These are phyloP conservation scores for Pestalotiopsis sp. DNA, from an alignment of 2,329 filamentous ascomycete genomes.

Conservation along the genomic window DNA sequence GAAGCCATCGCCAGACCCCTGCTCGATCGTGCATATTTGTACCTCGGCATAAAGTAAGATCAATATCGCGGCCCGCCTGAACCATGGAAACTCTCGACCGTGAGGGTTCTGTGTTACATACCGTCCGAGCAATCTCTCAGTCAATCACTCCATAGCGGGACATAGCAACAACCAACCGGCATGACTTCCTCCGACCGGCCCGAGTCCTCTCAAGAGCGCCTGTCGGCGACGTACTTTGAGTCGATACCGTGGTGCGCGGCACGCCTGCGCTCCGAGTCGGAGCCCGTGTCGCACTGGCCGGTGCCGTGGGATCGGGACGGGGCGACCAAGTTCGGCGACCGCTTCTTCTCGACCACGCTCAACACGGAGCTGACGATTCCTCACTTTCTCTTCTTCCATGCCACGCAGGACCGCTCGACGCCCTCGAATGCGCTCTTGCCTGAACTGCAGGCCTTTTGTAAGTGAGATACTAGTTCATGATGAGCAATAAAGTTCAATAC, in stretches of 20 bases:
- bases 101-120: too few species aligned
- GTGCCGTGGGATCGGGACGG: not conserved
- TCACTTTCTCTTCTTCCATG: not conserved
- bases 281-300: not conserved
- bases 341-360: slow-evolving; percentile 11
- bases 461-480: not conserved
- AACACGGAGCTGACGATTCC: slow-evolving; percentile 12
- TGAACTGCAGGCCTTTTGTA: not conserved
- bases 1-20: too few species aligned
- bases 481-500: too few species aligned
- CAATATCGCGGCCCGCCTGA: too few species aligned
- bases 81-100: too few species aligned
- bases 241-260: slow-evolving; percentile 14
- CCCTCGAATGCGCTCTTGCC: not conserved
- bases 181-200: not conserved
- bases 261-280: not conserved
- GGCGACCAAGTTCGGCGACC: not conserved
- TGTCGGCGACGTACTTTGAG: slow-evolving; percentile 24
- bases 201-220: not conserved
- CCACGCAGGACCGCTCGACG: not conserved
- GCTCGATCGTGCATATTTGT: too few species aligned
- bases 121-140: too few species aligned
- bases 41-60: too few species aligned
- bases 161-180: not conserved
- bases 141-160: too few species aligned